Percentiles rank a stretch among this genome's conserved stretches.
Evolutionary conservation across 768 basidiomycete species (phyloP).

Genomic region (Mycena epipterygia): DNA sequence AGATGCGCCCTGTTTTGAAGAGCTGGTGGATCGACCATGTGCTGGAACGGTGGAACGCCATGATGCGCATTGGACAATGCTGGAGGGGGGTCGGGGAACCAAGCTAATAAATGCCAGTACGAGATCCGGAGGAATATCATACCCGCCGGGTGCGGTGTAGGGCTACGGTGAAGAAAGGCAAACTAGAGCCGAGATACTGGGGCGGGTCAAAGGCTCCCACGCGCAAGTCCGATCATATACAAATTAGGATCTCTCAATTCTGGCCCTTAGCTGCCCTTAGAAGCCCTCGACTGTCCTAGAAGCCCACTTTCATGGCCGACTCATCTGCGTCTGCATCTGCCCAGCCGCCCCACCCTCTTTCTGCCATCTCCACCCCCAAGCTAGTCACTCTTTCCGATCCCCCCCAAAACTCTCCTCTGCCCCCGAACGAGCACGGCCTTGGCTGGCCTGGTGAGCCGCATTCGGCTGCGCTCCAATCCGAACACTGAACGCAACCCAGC

Average conservation of each 20-base stretch:
- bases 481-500: conserved; percentile 60
- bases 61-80: conserved; percentile 17
- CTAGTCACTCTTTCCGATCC: conserved; percentile 44
- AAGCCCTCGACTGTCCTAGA: too few species aligned
- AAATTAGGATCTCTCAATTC: too few species aligned
- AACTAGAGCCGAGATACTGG: conserved; percentile 49
- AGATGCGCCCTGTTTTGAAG: conserved; percentile 50
- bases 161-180: not conserved
- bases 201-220: too few species aligned
- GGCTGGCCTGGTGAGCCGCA: conserved; percentile 88
- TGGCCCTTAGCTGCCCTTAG: too few species aligned
- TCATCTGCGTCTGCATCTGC: conserved; percentile 1
- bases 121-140: conserved; percentile 62
- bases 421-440: conserved; percentile 71
- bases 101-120: conserved; percentile 58
- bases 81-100: conserved; percentile 33
- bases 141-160: conserved; percentile 60
- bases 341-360: conserved; percentile 69
- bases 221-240: not conserved
- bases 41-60: not conserved
- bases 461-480: conserved; percentile 1
- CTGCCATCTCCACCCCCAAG: conserved; percentile 74
- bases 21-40: conserved; percentile 54
- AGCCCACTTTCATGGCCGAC: conserved; percentile 7
- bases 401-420: conserved; percentile 54